These are phyloP conservation scores for Vaccinium myrtillus DNA, from an alignment of 148 eudicot genomes.

Conservation along the genomic window DNA sequence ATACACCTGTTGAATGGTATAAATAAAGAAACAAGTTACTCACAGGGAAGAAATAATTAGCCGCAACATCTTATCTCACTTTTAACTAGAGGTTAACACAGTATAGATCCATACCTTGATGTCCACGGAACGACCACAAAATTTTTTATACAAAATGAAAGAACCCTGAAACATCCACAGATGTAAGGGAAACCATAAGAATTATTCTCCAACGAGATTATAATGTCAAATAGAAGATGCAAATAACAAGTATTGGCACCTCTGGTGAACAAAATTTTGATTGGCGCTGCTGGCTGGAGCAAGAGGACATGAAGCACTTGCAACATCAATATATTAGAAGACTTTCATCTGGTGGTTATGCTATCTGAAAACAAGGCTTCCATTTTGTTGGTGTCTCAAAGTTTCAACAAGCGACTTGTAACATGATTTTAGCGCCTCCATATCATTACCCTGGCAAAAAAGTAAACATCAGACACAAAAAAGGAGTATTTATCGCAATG, in stretches of 20 bases:
- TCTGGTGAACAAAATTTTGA: slow-evolving; percentile 32
- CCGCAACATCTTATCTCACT: background rate
- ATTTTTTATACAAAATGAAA: slow-evolving; percentile 45
- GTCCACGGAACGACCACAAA: slow-evolving; percentile 31
- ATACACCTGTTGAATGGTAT: slow-evolving; percentile 43
- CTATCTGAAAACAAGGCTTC: slow-evolving; percentile 96
- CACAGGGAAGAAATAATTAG: background rate
- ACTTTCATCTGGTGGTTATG: slow-evolving; percentile 25
- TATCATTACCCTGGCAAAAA: slow-evolving; percentile 71
- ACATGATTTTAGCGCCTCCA: slow-evolving; percentile 68
- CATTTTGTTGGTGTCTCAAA: slow-evolving; percentile 80
- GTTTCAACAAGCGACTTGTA: slow-evolving; percentile 75
- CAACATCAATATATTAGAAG: slow-evolving; percentile 10
- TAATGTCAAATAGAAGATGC: background rate
- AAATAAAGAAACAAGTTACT: slow-evolving; percentile 1
- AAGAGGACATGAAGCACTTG: slow-evolving; percentile 23
- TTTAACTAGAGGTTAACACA: background rate
- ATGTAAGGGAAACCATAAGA: background rate
- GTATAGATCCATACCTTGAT: slow-evolving; percentile 36
- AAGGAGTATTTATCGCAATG: background rate
- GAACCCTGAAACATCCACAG: slow-evolving; percentile 38
- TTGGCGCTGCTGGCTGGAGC: slow-evolving; percentile 16
- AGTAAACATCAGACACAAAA: slow-evolving; percentile 10
- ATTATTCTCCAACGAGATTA: background rate
- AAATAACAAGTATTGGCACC: slow-evolving; percentile 35